Conservation (phyloP, 169 alveolate species). For the Plasmodium cynomolgi region DNA sequence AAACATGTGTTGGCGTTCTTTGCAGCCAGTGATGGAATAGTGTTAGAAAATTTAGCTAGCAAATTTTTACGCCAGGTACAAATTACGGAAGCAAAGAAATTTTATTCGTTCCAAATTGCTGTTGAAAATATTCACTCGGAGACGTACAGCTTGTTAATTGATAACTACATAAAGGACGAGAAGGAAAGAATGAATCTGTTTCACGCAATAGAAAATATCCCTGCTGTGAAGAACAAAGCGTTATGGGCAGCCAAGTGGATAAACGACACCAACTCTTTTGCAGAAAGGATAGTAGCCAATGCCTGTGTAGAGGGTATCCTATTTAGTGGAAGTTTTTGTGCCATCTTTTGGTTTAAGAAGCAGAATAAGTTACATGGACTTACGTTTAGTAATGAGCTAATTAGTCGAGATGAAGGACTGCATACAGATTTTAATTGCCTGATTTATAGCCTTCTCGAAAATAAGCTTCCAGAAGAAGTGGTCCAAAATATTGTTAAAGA, state of each 20-base stretch:
- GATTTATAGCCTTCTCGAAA: constrained; percentile 92
- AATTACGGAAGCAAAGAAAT: constrained; percentile 97
- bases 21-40: constrained; percentile 99
- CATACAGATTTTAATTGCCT: constrained; percentile 99
- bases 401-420: constrained; percentile 98
- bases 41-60: constrained; percentile 96
- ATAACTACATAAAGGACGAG: constrained; percentile 92
- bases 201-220: constrained; percentile 94
- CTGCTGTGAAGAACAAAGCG: constrained; percentile 95
- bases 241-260: constrained; percentile 99
- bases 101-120: constrained; percentile 98
- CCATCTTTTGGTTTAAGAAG: constrained; percentile 99
- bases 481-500: constrained; percentile 94
- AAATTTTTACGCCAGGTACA: constrained; percentile 95
- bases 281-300: constrained; percentile 96
- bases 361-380: constrained; percentile 97
- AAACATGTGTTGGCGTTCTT: constrained; percentile 96
- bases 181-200: constrained; percentile 94
- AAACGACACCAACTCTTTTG: constrained; percentile 92
- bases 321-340: constrained; percentile 98
- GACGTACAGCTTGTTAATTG: constrained; percentile 94
- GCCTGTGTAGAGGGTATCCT: constrained; percentile 98
- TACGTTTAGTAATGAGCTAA: constrained; percentile 96
- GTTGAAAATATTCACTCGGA: constrained; percentile 99
- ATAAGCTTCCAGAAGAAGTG: constrained; percentile 91